These are phyloP conservation scores for Cetradonia linearis DNA, from an alignment of 495 filamentous ascomycete species.

Conservation along the genomic window DNA sequence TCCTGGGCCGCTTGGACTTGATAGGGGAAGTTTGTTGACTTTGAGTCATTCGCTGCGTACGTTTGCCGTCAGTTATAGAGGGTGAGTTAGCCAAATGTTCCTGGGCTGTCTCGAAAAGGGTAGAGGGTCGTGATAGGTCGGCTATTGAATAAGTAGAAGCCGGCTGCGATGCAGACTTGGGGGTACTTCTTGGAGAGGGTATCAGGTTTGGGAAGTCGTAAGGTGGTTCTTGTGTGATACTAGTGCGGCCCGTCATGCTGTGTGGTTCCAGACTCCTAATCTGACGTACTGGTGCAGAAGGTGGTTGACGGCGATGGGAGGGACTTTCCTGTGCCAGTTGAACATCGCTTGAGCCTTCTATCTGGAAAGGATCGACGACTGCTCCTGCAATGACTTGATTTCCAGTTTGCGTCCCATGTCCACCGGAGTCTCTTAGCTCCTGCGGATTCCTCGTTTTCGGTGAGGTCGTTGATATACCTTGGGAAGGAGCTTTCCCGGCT, in stretches of 20 bases:
- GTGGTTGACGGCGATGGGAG: no score
- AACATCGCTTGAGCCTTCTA: not conserved
- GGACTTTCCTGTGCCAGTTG: not conserved
- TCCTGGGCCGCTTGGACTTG: slow-evolving; percentile 36
- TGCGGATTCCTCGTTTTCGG: not conserved
- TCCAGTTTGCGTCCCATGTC: not conserved
- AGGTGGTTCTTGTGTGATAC: not conserved
- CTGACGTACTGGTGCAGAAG: not conserved
- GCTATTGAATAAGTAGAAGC: slow-evolving; percentile 2
- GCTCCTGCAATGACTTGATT: not conserved
- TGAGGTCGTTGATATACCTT: not conserved
- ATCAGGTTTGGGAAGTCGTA: not conserved
- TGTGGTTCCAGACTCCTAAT: not conserved
- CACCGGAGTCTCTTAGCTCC: not conserved
- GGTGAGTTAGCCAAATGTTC: slow-evolving; percentile 14
- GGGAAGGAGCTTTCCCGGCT: not conserved
- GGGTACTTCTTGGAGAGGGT: slow-evolving; percentile 14
- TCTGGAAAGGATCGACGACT: not conserved
- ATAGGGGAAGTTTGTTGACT: slow-evolving; percentile 23
- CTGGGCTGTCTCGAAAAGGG: slow-evolving; percentile 25
- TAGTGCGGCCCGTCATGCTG: not conserved
- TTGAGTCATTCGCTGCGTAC: slow-evolving; percentile 8
- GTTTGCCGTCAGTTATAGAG: slow-evolving; percentile 14
- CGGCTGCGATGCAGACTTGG: slow-evolving; percentile 16
- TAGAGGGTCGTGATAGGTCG: slow-evolving; percentile 20